Base-by-base conservation (phyloP, 2,329 filamentous ascomycete genomes). In the Trichophyton rubrum region DNA sequence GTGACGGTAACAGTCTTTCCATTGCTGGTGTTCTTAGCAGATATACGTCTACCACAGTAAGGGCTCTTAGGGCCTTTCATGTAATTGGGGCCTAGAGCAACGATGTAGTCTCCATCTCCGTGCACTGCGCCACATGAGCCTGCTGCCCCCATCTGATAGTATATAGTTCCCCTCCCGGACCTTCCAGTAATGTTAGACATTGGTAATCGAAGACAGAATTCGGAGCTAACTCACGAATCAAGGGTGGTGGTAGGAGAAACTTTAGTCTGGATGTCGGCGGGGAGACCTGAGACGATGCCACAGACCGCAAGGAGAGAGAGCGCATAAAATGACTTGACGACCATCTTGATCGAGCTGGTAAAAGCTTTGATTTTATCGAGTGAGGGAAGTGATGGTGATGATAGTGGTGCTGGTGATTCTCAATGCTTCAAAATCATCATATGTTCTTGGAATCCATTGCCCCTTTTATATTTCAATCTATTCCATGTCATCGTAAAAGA, bases 121-220 rank as follows among this genome's bases (percentile, higher is more conserved):
- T 62, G 53, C 22, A 45, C 59, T 20, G 35, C 9, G 40, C 62
- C 62, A 30, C 62, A 63, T 49, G 62, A 63, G 15, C 62, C 62
- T 11, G 3, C 9, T 5, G 38, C 45, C 4, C 59, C 59, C 6
- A 47, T 9, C 40, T 63, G 62, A 22, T 63, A 56, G 51, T 63
- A 63, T 11, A 62, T 51, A 15, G 62, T 63, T 15, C 60, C 60
- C 11, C 41, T 38, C n/a, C 62, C 62, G 8, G 20, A 4, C 24
- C 62, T 61, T 17, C 20, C 27, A 55, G 27, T 15, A 24, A 11
- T 1, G 49, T 30, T 13, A 53, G 49, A 53, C 11, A 33, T 27
- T 15, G 5, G n/a, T n/a, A 13, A 30, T 22, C 11, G 20, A 24
- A 24, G 43, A 22, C 9, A 47, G 17, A 20, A 47, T 6, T 38